Evolutionary conservation across 129 eudicot species (phyloP).

Genomic region (Rutidosis leptorrhynchoides): DNA sequence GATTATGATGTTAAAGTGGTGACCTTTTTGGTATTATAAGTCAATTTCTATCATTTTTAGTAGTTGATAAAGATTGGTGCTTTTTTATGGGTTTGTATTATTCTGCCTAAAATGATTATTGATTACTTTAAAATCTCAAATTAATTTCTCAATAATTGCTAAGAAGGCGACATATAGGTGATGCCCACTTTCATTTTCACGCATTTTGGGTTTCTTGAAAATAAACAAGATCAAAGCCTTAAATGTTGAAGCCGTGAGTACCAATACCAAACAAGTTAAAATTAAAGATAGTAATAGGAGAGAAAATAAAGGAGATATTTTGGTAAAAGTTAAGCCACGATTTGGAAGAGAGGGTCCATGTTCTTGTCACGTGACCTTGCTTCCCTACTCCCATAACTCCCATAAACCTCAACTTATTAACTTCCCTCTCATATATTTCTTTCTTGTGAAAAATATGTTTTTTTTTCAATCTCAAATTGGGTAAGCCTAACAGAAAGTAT

Average conservation of each 20-base stretch:
- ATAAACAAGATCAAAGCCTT: slow-evolving; percentile 17
- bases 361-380: slow-evolving; percentile 55
- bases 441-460: slow-evolving; percentile 9
- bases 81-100: slow-evolving; percentile 16
- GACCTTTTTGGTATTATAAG: neutral
- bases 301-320: slow-evolving; percentile 30
- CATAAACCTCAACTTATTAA: slow-evolving; percentile 19
- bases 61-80: slow-evolving; percentile 12
- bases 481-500: slow-evolving; percentile 26
- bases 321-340: slow-evolving; percentile 25
- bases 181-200: slow-evolving; percentile 28
- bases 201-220: slow-evolving; percentile 30
- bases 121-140: neutral
- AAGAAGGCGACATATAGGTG: slow-evolving; percentile 27
- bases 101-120: slow-evolving; percentile 1
- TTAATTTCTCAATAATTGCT: slow-evolving; percentile 18
- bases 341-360: slow-evolving; percentile 46
- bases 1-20: slow-evolving; percentile 5
- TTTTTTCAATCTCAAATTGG: slow-evolving; percentile 27
- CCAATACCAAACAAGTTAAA: slow-evolving; percentile 11
- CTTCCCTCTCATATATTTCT: slow-evolving; percentile 5
- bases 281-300: too few relatives aligned
- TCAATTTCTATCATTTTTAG: neutral
- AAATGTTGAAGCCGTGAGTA: slow-evolving; percentile 34
- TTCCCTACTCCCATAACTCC: slow-evolving; percentile 27